Percentiles rank a stretch among this genome's conserved stretches.
These are phyloP conservation scores for Boletus patriciae DNA, from an alignment of 768 basidiomycete species.

Conservation along the genomic window DNA sequence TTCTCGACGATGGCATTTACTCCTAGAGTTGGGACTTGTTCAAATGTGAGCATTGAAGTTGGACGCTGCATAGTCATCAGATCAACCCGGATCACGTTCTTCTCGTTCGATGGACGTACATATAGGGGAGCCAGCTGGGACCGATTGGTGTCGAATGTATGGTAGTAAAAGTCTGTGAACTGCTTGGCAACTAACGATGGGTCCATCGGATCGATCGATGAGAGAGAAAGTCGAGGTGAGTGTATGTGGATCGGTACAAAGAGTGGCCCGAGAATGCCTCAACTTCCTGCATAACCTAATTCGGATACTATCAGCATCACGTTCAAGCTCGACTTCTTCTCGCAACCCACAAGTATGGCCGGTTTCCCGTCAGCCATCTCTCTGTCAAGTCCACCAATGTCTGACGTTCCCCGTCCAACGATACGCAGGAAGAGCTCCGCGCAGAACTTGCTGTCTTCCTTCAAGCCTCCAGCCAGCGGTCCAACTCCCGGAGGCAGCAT, in stretches of 20 bases:
- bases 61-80: conserved; percentile 53
- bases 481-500: conserved; percentile 34
- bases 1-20: conserved; percentile 61
- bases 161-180: conserved; percentile 83
- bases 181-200: conserved; percentile 72
- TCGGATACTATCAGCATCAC: conserved; percentile 8
- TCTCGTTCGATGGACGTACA: conserved; percentile 48
- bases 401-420: conserved; percentile 45
- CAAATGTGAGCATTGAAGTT: conserved; percentile 84
- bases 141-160: conserved; percentile 69
- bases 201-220: conserved; percentile 59
- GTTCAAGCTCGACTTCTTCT: not conserved
- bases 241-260: conserved; percentile 3
- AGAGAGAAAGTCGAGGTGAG: conserved; percentile 8
- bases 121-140: conserved; percentile 62
- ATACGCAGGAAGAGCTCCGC: conserved; percentile 87
- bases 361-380: conserved; percentile 20
- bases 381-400: conserved; percentile 30
- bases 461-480: conserved; percentile 44
- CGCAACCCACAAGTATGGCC: conserved; percentile 13
- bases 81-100: conserved; percentile 29
- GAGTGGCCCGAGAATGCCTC: not conserved
- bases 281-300: conserved; percentile 13
- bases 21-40: conserved; percentile 62
- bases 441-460: conserved; percentile 77